Evolutionary conservation across 345 rosid genomes (phyloP).

Genomic region (Physaria fendleri): DNA sequence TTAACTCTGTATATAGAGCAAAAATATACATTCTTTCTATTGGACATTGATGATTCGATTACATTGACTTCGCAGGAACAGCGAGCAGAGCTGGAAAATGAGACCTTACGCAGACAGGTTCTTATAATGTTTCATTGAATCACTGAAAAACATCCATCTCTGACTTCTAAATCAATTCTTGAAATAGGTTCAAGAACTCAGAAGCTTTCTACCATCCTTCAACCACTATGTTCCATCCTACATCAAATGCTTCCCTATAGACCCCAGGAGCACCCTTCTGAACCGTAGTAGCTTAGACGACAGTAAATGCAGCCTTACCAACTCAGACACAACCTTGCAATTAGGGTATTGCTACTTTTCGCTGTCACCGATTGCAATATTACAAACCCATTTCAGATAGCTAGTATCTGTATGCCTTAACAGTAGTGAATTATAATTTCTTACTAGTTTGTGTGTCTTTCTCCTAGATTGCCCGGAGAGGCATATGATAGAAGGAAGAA

Average conservation of each 20-base stretch:
- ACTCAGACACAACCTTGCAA: conserved; percentile 84
- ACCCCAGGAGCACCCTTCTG: conserved; percentile 35
- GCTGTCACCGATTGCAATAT: not conserved
- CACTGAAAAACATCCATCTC: not conserved
- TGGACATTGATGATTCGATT: not conserved
- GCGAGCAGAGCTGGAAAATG: conserved; percentile 73
- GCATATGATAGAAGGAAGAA: conserved; percentile 40
- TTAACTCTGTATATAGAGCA: not conserved
- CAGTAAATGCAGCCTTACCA: conserved; percentile 34
- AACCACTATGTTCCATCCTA: conserved; percentile 39
- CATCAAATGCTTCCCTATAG: conserved; percentile 49
- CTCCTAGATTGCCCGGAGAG: conserved; percentile 54
- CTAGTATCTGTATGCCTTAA: not conserved
- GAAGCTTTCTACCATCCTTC: conserved; percentile 52
- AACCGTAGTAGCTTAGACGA: conserved; percentile 39
- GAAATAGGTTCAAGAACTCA: conserved; percentile 69
- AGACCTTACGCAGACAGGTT: conserved; percentile 84
- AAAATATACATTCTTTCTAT: not conserved
- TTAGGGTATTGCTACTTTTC: conserved; percentile 51
- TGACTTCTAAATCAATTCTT: not conserved
- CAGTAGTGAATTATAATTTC: not conserved
- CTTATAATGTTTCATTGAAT: not conserved
- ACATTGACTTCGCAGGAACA: conserved; percentile 52
- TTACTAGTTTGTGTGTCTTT: not conserved
- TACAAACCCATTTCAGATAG: not conserved